Evolutionary conservation across 2,329 filamentous ascomycete genomes (phyloP).

Genomic region (Diplodia corticola): DNA sequence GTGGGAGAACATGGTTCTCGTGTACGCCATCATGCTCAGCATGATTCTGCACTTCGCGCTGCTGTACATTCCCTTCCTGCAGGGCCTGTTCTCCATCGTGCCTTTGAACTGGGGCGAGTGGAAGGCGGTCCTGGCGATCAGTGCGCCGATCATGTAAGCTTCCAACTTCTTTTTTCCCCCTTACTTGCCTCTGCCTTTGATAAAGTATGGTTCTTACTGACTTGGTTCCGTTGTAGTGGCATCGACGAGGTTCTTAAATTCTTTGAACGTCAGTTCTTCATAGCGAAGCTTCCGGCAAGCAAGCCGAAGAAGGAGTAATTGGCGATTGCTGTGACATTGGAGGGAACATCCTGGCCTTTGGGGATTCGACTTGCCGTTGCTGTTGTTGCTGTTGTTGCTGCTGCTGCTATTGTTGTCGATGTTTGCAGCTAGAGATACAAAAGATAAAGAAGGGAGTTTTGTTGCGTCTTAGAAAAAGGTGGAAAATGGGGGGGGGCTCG

Average conservation of each 20-base stretch:
- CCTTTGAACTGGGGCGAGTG: constrained; percentile 85
- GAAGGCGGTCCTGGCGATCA: constrained; percentile 87
- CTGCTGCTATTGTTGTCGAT: neutral
- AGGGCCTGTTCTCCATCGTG: constrained; percentile 85
- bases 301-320: constrained; percentile 20
- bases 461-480: neutral
- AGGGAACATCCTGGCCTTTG: no score
- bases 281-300: constrained; percentile 13
- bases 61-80: constrained; percentile 86
- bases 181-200: neutral
- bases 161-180: constrained; percentile 4
- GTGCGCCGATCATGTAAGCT: constrained; percentile 87
- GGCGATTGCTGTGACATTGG: neutral
- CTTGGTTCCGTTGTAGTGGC: constrained; percentile 50
- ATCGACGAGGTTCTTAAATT: constrained; percentile 85
- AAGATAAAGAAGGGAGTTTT: neutral
- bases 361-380: no score
- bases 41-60: constrained; percentile 96
- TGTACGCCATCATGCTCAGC: constrained; percentile 88
- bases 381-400: neutral
- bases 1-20: constrained; percentile 99
- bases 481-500: neutral
- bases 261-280: constrained; percentile 57
- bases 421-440: neutral
- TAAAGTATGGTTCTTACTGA: constrained; percentile 26